These are phyloP conservation scores for Aspergillus costaricaensis DNA, from an alignment of 2,329 filamentous ascomycete genomes.

Conservation along the genomic window DNA sequence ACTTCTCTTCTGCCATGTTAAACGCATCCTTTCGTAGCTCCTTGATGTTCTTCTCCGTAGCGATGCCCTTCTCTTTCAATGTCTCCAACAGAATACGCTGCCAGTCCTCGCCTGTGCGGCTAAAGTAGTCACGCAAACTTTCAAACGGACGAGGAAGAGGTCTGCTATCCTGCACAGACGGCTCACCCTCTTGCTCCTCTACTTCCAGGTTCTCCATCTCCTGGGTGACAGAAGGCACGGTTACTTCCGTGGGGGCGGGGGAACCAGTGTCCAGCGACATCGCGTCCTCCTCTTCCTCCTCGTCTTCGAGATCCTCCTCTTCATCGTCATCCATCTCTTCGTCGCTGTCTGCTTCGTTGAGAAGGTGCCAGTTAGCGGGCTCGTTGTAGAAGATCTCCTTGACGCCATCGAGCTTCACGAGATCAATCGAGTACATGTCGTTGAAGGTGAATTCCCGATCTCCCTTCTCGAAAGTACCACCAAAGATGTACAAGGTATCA, in stretches of 20 bases:
- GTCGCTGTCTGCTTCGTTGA: slow-evolving; percentile 62
- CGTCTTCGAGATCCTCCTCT: slow-evolving; percentile 46
- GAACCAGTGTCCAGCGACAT: slow-evolving; percentile 42
- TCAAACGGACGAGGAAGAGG: slow-evolving; percentile 85
- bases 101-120: slow-evolving; percentile 84
- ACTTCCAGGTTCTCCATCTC: slow-evolving; percentile 42
- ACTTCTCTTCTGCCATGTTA: slow-evolving; percentile 89
- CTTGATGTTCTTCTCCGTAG: slow-evolving; percentile 68
- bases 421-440: slow-evolving; percentile 87
- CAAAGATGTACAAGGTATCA: slow-evolving; percentile 90
- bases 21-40: slow-evolving; percentile 92
- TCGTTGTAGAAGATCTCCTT: slow-evolving; percentile 87
- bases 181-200: slow-evolving; percentile 40
- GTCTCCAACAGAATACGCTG: slow-evolving; percentile 80
- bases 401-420: slow-evolving; percentile 93
- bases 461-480: slow-evolving; percentile 92
- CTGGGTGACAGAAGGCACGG: slow-evolving; percentile 38
- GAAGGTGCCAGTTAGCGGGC: slow-evolving; percentile 78
- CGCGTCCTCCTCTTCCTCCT: slow-evolving; percentile 51
- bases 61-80: slow-evolving; percentile 66
- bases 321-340: slow-evolving; percentile 53
- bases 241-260: slow-evolving; percentile 39
- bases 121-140: slow-evolving; percentile 86
- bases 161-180: slow-evolving; percentile 68
- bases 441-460: slow-evolving; percentile 96